Percentiles rank a stretch among this genome's conserved stretches.
phyloP scores from a whole-genome alignment of 257 asterid species.

The Penstemon newberryi region DNA sequence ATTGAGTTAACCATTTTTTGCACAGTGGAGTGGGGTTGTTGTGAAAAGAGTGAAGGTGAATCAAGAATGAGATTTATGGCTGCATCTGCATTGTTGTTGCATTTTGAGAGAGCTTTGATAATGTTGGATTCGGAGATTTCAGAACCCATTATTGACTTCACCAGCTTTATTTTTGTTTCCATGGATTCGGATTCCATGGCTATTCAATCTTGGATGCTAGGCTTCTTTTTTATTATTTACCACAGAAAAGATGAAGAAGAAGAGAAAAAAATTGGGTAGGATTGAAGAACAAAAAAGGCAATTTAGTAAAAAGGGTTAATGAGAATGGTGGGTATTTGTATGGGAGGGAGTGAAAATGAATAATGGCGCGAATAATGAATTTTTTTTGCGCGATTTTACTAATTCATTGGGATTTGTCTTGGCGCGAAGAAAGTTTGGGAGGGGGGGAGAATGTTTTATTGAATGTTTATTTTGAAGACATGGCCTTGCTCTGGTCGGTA shows the following conservation, averaged over 20 bases:
- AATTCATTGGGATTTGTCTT: no score
- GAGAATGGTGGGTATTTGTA: no score
- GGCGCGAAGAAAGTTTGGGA: no score
- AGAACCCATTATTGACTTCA: conserved; percentile 31
- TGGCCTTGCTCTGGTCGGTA: no score
- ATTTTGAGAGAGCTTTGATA: conserved; percentile 31
- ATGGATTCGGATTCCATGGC: conserved; percentile 26
- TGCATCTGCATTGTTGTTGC: conserved; percentile 28
- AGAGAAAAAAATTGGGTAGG: neutral
- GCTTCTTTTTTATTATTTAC: neutral
- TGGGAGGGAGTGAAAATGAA: no score
- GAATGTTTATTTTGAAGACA: no score
- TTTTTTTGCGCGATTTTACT: no score
- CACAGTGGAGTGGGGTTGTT: conserved; percentile 24
- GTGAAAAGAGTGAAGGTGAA: conserved; percentile 4
- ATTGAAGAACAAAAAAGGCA: neutral
- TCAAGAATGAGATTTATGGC: conserved; percentile 35
- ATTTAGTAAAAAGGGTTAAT: no score
- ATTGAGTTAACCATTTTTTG: conserved; percentile 52
- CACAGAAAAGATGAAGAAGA: neutral
- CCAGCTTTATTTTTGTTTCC: conserved; percentile 35
- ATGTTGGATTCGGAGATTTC: conserved; percentile 33
- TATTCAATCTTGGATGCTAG: neutral
- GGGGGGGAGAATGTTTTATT: no score
- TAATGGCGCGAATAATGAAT: no score